Evolutionary conservation across 2,329 filamentous ascomycete species (phyloP).

Genomic region (Neurospora crassa): DNA sequence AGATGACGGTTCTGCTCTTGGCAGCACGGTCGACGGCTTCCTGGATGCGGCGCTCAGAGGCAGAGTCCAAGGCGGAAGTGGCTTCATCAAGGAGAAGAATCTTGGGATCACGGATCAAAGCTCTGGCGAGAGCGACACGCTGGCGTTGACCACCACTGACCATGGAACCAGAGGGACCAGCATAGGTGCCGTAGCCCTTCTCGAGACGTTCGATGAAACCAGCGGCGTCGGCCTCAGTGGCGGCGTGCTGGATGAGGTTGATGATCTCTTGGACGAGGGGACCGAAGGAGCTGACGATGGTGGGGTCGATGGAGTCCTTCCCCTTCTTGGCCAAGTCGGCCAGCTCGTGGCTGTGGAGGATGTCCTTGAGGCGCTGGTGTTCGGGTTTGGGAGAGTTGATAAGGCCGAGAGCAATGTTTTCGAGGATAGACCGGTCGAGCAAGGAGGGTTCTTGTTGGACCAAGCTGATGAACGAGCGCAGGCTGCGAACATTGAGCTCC

Average conservation of each 20-base stretch:
- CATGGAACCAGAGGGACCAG: slow-evolving; percentile 43
- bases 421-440: slow-evolving; percentile 27
- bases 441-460: slow-evolving; percentile 26
- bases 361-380: slow-evolving; percentile 25
- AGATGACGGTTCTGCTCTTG: slow-evolving; percentile 45
- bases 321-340: slow-evolving; percentile 31
- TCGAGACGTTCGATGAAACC: slow-evolving; percentile 45
- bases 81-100: slow-evolving; percentile 54
- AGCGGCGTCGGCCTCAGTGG: slow-evolving; percentile 45
- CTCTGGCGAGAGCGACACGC: slow-evolving; percentile 47
- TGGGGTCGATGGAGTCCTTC: slow-evolving; percentile 15
- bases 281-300: slow-evolving; percentile 13
- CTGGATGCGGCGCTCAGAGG: slow-evolving; percentile 46
- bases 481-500: slow-evolving; percentile 25
- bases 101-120: slow-evolving; percentile 45
- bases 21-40: slow-evolving; percentile 34
- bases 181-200: slow-evolving; percentile 41
- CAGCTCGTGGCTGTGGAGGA: slow-evolving; percentile 33
- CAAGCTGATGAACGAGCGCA: slow-evolving; percentile 24
- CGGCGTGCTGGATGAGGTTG: slow-evolving; percentile 34
- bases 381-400: slow-evolving; percentile 25
- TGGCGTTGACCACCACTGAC: slow-evolving; percentile 53
- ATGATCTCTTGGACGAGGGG: slow-evolving; percentile 32
- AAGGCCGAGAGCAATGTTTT: slow-evolving; percentile 34
- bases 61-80: slow-evolving; percentile 50